These are phyloP conservation scores for cucumber (Cucumis sativus) DNA, from an alignment of 306 rosid genomes.

Conservation along the genomic window Cucumber_9930_V3 NC_026661.2:19327501-19328000, in stretches of 20 bases:
- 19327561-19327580: too few relatives aligned
- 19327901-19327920: not conserved
- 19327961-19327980: not conserved
- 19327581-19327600: too few relatives aligned
- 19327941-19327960: too few relatives aligned
- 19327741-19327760: not conserved
- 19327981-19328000: slow-evolving; percentile 40
- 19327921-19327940: not conserved
- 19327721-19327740: too few relatives aligned
- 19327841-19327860: not conserved
- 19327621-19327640: not conserved
- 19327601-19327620: not conserved
- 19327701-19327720: not conserved
- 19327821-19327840: not conserved
- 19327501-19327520: too few relatives aligned
- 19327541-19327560: too few relatives aligned
- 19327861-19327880: not conserved
- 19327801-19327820: not conserved
- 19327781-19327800: not conserved
- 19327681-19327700: not conserved
- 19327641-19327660: not conserved
- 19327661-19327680: not conserved
- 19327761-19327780: not conserved
- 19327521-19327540: too few relatives aligned
- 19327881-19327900: not conserved